Evolutionary conservation across 345 rosid genomes (phyloP), one percentile per base, ranked within the genome.

Genomic region (Rhizophora apiculata): DNA sequence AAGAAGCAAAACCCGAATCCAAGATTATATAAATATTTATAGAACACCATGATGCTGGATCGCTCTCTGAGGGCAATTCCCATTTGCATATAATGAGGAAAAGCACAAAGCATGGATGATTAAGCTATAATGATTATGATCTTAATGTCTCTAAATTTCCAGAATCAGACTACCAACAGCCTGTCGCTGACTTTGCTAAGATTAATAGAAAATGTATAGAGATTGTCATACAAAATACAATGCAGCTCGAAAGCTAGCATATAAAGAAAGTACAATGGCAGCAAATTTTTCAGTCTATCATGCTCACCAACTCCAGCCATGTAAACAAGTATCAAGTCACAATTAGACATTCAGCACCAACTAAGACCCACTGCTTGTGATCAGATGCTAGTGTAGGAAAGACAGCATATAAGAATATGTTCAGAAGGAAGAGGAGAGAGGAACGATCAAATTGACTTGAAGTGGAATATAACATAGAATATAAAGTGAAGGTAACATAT

Each of bases 61-160:
- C 48, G 2, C 48, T 62, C 67, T 34, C 73, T 70, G 49, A 30
- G 31, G 24, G 56, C 63, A 57, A 19, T 39, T 26, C 43, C 16
- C 32, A 36, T 24, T 3, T 43, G 26, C 73, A 69, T 6, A 11
- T 9, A 5, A 43, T n/a, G 60, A 4, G 48, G 34, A 39, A 51
- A 62, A 62, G 36, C 32, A 52, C 49, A 3, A 31, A 60, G 8
- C 52, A 51, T 52, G 32, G 59, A 61, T 34, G 32, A 49, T 70
- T 37, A 24, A 24, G 24, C 24, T 24, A 0, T 24, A 24, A 70
- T 53, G 49, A 49, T 70, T 53, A 70, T 53, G 7, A 62, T 63
- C 27, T 34, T 70, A 20, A 26, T 63, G 74, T 63, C 74, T 54
- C 74, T 53, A 15, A 36, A 54, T 62, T 52, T 54, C 68, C 62